Conservation (phyloP, 2,329 filamentous ascomycete genomes). For the Knoxdaviesia capensis region DNA sequence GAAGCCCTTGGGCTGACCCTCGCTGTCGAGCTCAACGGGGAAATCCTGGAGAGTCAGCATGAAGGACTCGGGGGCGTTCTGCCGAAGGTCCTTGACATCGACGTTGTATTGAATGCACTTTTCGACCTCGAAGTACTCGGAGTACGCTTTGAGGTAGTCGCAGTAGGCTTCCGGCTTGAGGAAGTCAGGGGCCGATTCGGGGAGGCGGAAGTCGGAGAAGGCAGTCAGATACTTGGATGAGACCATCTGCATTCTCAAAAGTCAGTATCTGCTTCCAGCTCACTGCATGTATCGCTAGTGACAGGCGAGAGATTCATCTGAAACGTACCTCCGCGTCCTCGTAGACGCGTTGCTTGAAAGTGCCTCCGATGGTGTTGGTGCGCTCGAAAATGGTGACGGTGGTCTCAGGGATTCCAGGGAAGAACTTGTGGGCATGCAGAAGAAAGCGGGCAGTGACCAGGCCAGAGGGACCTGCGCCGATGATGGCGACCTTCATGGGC, state of each 20-base stretch:
- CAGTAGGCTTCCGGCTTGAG: conserved; percentile 18
- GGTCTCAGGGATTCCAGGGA: conserved; percentile 14
- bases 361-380: conserved; percentile 22
- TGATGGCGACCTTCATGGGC: conserved; percentile 17
- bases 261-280: too few species aligned
- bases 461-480: conserved; percentile 22
- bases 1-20: neutral
- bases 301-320: too few species aligned
- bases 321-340: conserved; percentile 21
- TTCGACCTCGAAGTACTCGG: conserved; percentile 16
- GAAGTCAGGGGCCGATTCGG: conserved; percentile 21
- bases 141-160: conserved; percentile 21
- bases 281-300: too few species aligned
- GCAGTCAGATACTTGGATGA: conserved; percentile 27
- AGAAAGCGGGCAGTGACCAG: conserved; percentile 21
- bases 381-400: conserved; percentile 23
- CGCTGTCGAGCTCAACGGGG: conserved; percentile 1
- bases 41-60: conserved; percentile 5
- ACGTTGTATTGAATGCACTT: conserved; percentile 14
- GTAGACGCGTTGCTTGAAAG: conserved; percentile 24
- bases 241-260: conserved; percentile 14
- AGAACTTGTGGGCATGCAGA: conserved; percentile 16
- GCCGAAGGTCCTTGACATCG: conserved; percentile 7
- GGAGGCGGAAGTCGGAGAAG: conserved; percentile 27
- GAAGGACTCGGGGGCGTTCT: neutral